These are phyloP conservation scores for Scutellaria galericulata DNA, from an alignment of 257 asterid species.

Conservation along the genomic window DNA sequence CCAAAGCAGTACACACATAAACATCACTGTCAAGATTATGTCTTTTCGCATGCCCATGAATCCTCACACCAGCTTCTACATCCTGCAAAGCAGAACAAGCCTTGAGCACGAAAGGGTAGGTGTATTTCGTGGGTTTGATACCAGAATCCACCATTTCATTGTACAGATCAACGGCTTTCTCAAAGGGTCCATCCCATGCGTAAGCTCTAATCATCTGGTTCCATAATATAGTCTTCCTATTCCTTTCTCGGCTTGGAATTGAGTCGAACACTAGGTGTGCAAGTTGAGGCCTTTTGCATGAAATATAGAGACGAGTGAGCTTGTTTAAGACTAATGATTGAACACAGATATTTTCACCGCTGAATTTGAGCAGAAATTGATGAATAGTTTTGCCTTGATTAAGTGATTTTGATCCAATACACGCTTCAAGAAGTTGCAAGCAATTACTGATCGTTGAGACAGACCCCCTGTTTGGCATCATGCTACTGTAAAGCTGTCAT, in stretches of 20 bases:
- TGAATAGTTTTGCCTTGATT: conserved; percentile 61
- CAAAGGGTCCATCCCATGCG: conserved; percentile 84
- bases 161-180: conserved; percentile 65
- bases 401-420: conserved; percentile 60
- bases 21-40: conserved; percentile 55
- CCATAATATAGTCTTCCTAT: conserved; percentile 63
- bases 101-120: conserved; percentile 86
- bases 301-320: conserved; percentile 69
- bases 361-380: conserved; percentile 62
- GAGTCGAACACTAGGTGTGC: conserved; percentile 64
- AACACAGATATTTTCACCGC: conserved; percentile 25
- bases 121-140: conserved; percentile 66
- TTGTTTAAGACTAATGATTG: conserved; percentile 46
- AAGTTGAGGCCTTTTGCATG: conserved; percentile 65
- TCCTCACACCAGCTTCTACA: conserved; percentile 52
- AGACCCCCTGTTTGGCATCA: conserved; percentile 31
- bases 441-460: conserved; percentile 32
- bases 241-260: conserved; percentile 53
- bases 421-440: conserved; percentile 44
- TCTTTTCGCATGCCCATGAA: conserved; percentile 61
- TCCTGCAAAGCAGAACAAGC: conserved; percentile 85
- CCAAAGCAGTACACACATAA: conserved; percentile 78
- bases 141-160: conserved; percentile 68
- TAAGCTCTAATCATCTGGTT: conserved; percentile 75
- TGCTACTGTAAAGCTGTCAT: conserved; percentile 56